These are phyloP conservation scores for Pleurotus platypus DNA, from an alignment of 768 basidiomycete species.

Conservation along the genomic window DNA sequence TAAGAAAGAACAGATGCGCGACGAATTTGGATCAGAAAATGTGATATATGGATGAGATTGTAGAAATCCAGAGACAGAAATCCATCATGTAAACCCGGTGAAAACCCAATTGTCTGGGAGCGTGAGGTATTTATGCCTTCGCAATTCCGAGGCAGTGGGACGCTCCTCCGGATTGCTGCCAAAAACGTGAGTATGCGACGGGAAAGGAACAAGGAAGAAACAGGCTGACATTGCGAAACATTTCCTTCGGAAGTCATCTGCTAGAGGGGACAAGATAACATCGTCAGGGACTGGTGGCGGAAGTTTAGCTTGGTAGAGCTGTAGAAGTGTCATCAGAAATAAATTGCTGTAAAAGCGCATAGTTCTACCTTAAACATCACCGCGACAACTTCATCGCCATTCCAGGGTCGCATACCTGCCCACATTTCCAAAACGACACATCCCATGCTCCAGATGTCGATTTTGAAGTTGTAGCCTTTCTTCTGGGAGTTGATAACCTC, in stretches of 20 bases:
- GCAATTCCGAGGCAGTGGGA: constrained; percentile 74
- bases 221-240: constrained; percentile 83
- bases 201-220: neutral
- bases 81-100: constrained; percentile 48
- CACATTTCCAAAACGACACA: constrained; percentile 99
- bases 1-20: constrained; percentile 10
- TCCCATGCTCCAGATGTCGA: constrained; percentile 98
- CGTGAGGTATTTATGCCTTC: constrained; percentile 73
- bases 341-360: neutral
- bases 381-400: constrained; percentile 81
- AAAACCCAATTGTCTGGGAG: constrained; percentile 76
- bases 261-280: constrained; percentile 68
- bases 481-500: constrained; percentile 87
- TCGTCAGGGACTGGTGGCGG: constrained; percentile 89
- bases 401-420: constrained; percentile 95
- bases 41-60: constrained; percentile 5
- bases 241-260: constrained; percentile 80
- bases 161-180: constrained; percentile 81
- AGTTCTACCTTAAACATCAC: constrained; percentile 88
- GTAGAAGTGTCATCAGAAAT: neutral
- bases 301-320: constrained; percentile 83
- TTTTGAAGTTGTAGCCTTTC: constrained; percentile 93
- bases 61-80: constrained; percentile 15
- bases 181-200: constrained; percentile 7
- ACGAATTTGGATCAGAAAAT: constrained; percentile 1